phyloP scores from a whole-genome alignment of 805 yeast species.

The Saccharomycopsis capsularis region DNA sequence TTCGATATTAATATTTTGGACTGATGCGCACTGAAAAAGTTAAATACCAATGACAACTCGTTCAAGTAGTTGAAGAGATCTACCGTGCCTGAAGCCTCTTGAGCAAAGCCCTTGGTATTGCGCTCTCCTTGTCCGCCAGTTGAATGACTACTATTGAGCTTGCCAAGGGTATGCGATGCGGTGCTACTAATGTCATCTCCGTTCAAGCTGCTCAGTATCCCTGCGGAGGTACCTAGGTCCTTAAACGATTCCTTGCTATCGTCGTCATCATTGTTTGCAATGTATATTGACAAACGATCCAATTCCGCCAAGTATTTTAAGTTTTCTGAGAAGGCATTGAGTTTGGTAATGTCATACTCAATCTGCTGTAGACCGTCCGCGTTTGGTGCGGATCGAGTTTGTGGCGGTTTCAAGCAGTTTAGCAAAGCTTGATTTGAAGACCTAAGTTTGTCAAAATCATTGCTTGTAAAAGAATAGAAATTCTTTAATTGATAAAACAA shows the following conservation, averaged over 20 bases:
- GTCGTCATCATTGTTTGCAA: neutral
- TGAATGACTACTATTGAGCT: no score
- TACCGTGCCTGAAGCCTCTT: no score
- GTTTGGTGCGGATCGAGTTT: no score
- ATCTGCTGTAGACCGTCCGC: neutral
- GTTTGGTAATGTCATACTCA: slow-evolving; percentile 9
- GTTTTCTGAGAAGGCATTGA: slow-evolving; percentile 13
- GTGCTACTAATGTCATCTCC: neutral
- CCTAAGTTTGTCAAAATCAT: neutral
- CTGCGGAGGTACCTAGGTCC: no score
- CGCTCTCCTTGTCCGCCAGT: no score
- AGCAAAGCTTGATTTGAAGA: slow-evolving; percentile 7
- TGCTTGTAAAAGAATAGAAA: slow-evolving; percentile 12
- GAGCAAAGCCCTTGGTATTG: no score
- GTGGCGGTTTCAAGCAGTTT: slow-evolving; percentile 3
- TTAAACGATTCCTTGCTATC: neutral
- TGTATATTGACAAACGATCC: slow-evolving; percentile 12
- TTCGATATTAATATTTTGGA: neutral
- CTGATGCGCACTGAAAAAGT: neutral
- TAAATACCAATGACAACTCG: slow-evolving; percentile 12
- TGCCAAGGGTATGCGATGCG: no score
- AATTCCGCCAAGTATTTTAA: slow-evolving; percentile 10
- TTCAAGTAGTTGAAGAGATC: slow-evolving; percentile 16
- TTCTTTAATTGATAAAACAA: slow-evolving; percentile 10
- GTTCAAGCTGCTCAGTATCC: neutral